Base-by-base conservation (phyloP, 257 asterid genomes). In the Capsicum baccatum region DNA sequence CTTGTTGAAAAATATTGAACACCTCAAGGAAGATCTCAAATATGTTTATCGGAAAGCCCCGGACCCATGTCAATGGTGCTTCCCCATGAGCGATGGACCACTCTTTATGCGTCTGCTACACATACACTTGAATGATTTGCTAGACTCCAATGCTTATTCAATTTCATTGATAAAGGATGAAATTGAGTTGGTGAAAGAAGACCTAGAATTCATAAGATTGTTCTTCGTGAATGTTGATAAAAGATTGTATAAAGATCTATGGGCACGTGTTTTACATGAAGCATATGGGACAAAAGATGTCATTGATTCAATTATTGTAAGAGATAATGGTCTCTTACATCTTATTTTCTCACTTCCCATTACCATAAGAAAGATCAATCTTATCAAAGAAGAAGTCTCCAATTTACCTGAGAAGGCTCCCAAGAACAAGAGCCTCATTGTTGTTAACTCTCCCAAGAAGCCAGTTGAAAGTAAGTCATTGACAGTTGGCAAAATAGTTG, bases 251-350 rank as follows among this genome's bases (percentile, higher is more conserved):
- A 37, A 33, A 21, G 63, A 79, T 79, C 52, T 79, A 0, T 37
- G 44, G 19, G 50, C 4, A 52, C 52, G 15, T 54, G 50, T 39
- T 79, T 0, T 79, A 79, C 1, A 17, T 52, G 3, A 33, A 15
- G 13, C 33, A 6, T 79, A 54, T 3, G 50, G 54, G 42, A 0
- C 33, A 79, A 37, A 78, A 78, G 42, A 54, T 13, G 15, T 26
- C 21, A 78, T 78, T 3, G 15, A 78, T 57, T 54, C 63, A 33
- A 55, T 78, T 33, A 54, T 55, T 55, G 48, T 26, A 6, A 16
- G 47, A 50, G 66, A 54, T 7, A 57, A 78, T 48, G 64, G 66
- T 50, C 47, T 78, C 48, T 79, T 55, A 15, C 82, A 79, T 54
- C 50, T 50, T 79, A 33, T 54, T 55, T 50, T 55, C 14, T 79